Evolutionary conservation across 768 basidiomycete species (phyloP).

Genomic region (Termitomyces sp.): DNA sequence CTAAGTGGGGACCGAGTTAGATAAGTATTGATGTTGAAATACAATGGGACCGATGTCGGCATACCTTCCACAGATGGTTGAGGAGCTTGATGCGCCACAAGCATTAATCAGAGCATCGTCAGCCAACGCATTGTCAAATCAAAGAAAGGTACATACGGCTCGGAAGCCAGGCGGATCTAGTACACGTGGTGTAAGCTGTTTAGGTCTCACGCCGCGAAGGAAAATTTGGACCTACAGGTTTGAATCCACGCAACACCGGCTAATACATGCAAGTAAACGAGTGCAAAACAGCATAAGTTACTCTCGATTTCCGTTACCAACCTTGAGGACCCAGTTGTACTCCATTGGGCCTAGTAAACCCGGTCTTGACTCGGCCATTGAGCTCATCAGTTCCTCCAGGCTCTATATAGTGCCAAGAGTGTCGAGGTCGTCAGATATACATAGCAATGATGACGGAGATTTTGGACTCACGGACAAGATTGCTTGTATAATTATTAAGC

Average conservation of each 20-base stretch:
- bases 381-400: constrained; percentile 53
- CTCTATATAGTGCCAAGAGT: constrained; percentile 22
- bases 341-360: constrained; percentile 50
- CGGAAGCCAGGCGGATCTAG: constrained; percentile 58
- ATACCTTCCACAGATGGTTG: constrained; percentile 62
- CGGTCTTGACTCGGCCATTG: constrained; percentile 46
- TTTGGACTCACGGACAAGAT: constrained; percentile 43
- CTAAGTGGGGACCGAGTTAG: constrained; percentile 12
- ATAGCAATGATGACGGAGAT: background rate
- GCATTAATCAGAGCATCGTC: background rate
- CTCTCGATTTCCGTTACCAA: constrained; percentile 16
- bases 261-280: constrained; percentile 13
- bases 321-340: constrained; percentile 55
- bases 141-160: constrained; percentile 24
- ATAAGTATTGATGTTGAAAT: background rate
- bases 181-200: background rate
- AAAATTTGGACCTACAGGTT: constrained; percentile 33
- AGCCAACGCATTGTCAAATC: background rate
- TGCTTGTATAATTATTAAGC: constrained; percentile 60
- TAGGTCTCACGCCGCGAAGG: background rate
- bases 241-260: constrained; percentile 61
- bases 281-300: background rate
- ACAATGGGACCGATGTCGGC: background rate
- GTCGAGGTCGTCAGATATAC: background rate
- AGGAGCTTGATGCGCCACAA: constrained; percentile 31